Evolutionary conservation across 2,329 filamentous ascomycete species (phyloP).

Genomic region (Rhinocladiella similis): DNA sequence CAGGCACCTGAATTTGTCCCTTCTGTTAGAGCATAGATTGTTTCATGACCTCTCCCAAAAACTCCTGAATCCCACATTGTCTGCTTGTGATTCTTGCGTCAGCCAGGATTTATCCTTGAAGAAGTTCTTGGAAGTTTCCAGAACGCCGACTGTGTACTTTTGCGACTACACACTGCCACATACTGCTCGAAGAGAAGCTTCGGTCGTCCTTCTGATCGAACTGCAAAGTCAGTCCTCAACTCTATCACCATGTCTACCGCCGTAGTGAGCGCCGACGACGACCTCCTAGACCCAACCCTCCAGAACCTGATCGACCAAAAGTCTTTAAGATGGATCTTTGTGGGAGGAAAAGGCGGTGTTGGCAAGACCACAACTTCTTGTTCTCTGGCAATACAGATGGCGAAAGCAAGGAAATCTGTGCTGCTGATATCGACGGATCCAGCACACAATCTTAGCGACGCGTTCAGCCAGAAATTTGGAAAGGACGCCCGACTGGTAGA

Average conservation of each 20-base stretch:
- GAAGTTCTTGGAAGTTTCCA: not conserved
- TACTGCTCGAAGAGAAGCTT: not conserved
- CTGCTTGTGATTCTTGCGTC: too few species aligned
- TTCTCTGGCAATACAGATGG: conserved; percentile 95
- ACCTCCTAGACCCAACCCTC: conserved; percentile 85
- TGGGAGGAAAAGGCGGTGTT: conserved; percentile 96
- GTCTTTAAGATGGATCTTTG: conserved; percentile 96
- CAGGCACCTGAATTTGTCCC: not conserved
- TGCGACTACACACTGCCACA: not conserved
- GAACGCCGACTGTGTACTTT: not conserved
- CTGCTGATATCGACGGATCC: conserved; percentile 98
- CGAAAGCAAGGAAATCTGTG: conserved; percentile 90
- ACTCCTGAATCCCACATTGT: too few species aligned
- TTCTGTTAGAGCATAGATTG: not conserved
- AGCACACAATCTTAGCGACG: conserved; percentile 95
- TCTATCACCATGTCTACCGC: conserved; percentile 36
- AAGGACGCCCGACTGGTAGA: conserved; percentile 94
- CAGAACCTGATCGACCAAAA: conserved; percentile 95
- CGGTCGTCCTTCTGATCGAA: too few species aligned
- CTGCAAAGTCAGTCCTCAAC: not conserved
- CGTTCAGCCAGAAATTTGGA: conserved; percentile 98
- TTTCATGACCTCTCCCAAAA: not conserved
- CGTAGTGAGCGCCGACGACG: conserved; percentile 57
- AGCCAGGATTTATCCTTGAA: not conserved
- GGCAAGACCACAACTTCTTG: conserved; percentile 99